phyloP scores from a whole-genome alignment of 495 filamentous ascomycete genomes.

The Entonaema liquescens region DNA sequence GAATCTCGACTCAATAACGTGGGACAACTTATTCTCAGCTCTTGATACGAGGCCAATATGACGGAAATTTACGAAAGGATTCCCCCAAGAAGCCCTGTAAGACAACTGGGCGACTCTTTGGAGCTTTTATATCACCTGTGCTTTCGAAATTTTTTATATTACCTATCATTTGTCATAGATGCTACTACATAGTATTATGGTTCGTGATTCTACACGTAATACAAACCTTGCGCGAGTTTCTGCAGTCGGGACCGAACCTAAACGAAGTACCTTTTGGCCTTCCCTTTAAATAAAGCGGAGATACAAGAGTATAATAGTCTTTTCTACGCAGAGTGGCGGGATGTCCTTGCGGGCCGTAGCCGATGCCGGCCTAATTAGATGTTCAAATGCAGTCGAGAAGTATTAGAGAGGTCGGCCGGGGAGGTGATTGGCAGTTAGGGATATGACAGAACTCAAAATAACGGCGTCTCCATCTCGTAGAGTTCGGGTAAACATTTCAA shows the following conservation, averaged over 20 bases:
- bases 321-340: background rate
- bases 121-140: background rate
- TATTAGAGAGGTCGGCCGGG: background rate
- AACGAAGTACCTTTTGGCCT: background rate
- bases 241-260: background rate
- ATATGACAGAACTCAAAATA: background rate
- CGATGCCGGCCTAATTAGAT: slow-evolving; percentile 9
- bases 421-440: background rate
- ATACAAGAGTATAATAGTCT: background rate
- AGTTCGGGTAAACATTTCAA: background rate
- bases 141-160: background rate
- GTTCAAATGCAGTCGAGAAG: background rate
- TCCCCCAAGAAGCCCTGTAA: background rate
- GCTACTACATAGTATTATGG: background rate
- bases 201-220: background rate
- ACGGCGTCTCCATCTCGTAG: background rate
- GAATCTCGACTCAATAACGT: slow-evolving; percentile 34
- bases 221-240: background rate
- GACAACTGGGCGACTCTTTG: background rate
- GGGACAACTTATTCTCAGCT: slow-evolving; percentile 36
- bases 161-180: background rate
- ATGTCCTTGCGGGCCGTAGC: slow-evolving; percentile 15
- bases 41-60: slow-evolving; percentile 33
- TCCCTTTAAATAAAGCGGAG: background rate
- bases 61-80: background rate